phyloP scores from a whole-genome alignment of 140 eudicot genomes.

The Bidens hawaiensis region DNA sequence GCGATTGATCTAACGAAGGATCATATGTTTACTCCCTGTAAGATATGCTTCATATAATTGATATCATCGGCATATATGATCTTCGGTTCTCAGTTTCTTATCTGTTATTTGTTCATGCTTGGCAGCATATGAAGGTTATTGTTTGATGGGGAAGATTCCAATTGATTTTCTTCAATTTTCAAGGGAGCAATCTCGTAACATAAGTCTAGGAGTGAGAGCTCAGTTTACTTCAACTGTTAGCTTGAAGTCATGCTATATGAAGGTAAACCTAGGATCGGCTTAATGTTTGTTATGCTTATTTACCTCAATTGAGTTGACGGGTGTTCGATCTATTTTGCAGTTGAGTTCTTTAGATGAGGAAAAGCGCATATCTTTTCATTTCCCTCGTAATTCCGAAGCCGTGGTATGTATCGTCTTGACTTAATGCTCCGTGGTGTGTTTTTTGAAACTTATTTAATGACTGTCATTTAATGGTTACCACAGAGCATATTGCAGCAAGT shows the following conservation, averaged over 20 bases:
- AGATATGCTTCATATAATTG: conserved; percentile 11
- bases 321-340: conserved; percentile 42
- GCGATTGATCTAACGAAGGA: conserved; percentile 39
- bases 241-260: conserved; percentile 63
- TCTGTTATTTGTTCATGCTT: conserved; percentile 11
- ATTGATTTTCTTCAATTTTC: conserved; percentile 58
- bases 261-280: conserved; percentile 43
- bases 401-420: conserved; percentile 40
- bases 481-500: conserved; percentile 62
- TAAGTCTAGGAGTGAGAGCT: conserved; percentile 59
- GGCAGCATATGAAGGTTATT: conserved; percentile 56
- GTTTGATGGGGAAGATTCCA: conserved; percentile 72
- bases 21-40: conserved; percentile 49
- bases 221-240: conserved; percentile 60
- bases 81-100: not conserved
- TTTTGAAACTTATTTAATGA: not conserved
- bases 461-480: conserved; percentile 13
- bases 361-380: conserved; percentile 55
- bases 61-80: not conserved
- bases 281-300: conserved; percentile 1
- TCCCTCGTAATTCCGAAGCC: conserved; percentile 40
- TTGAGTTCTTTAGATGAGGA: conserved; percentile 36
- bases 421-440: not conserved
- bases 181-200: conserved; percentile 63
- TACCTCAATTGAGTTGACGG: conserved; percentile 4